Conservation (phyloP, 352 stramenopile genomes). For the Globisporangium splendens region DNA sequence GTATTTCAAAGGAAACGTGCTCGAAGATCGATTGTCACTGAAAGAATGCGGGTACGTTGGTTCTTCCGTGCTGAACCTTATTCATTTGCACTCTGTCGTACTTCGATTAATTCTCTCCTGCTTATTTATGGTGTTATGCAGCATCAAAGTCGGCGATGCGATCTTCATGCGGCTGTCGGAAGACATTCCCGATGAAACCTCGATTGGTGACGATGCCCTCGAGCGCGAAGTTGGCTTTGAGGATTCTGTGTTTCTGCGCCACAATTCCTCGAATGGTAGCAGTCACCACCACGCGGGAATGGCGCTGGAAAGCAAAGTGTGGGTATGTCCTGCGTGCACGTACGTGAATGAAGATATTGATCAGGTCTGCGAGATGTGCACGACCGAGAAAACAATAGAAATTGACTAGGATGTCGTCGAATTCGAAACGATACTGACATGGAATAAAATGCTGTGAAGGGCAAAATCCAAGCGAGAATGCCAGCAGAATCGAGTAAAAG, state of each 20-base stretch:
- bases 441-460: too few species aligned
- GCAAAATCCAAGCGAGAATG: too few species aligned
- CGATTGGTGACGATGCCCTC: conserved; percentile 39
- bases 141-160: conserved; percentile 69
- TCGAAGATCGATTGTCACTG: conserved; percentile 53
- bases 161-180: conserved; percentile 71
- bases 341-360: conserved; percentile 71
- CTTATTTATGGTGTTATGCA: conserved; percentile 14
- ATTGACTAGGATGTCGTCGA: conserved; percentile 22
- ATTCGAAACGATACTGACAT: not conserved
- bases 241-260: conserved; percentile 65
- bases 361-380: conserved; percentile 67
- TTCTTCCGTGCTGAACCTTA: not conserved
- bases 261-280: conserved; percentile 12
- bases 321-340: conserved; percentile 71
- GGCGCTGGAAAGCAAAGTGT: conserved; percentile 35
- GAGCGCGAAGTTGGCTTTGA: conserved; percentile 73
- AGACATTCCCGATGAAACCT: conserved; percentile 54
- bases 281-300: conserved; percentile 14
- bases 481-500: too few species aligned
- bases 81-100: not conserved
- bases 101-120: not conserved
- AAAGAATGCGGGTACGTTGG: conserved; percentile 58
- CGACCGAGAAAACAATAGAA: conserved; percentile 32
- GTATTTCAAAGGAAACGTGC: conserved; percentile 58